Percentiles rank a stretch among this genome's conserved stretches.
phyloP scores from a whole-genome alignment of 495 filamentous ascomycete genomes.

The Umbilicaria muhlenbergii region DNA sequence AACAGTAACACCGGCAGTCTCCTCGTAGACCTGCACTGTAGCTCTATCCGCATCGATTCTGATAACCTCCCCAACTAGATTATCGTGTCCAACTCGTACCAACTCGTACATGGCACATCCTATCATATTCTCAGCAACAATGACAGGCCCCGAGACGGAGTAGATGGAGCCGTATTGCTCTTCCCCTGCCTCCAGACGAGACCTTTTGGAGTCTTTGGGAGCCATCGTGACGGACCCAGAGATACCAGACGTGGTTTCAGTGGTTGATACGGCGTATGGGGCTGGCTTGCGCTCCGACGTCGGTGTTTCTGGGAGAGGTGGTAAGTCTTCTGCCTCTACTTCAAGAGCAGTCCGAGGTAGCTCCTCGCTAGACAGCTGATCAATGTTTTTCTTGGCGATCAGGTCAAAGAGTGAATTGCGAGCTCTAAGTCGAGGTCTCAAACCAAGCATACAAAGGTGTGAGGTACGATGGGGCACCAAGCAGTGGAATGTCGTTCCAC shows the following conservation, averaged over 20 bases:
- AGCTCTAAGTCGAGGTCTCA: conserved; percentile 47
- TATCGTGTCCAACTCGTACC: conserved; percentile 78
- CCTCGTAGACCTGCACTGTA: conserved; percentile 97
- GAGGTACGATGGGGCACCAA: too few relatives aligned
- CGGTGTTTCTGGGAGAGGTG: conserved; percentile 39
- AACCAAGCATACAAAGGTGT: conserved; percentile 35
- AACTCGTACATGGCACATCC: conserved; percentile 99
- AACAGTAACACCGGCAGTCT: conserved; percentile 93
- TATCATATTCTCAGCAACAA: conserved; percentile 95
- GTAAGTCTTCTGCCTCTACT: conserved; percentile 25
- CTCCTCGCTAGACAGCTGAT: conserved; percentile 17
- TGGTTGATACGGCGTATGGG: conserved; percentile 10
- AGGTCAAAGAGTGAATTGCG: conserved; percentile 62
- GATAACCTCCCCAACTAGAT: conserved; percentile 93
- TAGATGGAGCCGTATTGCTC: conserved; percentile 40
- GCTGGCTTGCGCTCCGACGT: conserved; percentile 14
- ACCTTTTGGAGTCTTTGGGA: conserved; percentile 28
- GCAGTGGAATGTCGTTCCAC: too few relatives aligned
- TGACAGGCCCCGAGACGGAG: conserved; percentile 60
- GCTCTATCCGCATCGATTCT: conserved; percentile 89
- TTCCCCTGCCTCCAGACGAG: conserved; percentile 29
- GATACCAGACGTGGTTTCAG: conserved; percentile 8
- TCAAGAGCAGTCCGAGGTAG: conserved; percentile 9
- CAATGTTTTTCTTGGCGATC: conserved; percentile 29
- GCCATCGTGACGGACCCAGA: conserved; percentile 39